Evolutionary conservation across 1,284 basidiomycete genomes (phyloP), one percentile per base, ranked within the genome.

Genomic region (Ceratobasidium sp.): DNA sequence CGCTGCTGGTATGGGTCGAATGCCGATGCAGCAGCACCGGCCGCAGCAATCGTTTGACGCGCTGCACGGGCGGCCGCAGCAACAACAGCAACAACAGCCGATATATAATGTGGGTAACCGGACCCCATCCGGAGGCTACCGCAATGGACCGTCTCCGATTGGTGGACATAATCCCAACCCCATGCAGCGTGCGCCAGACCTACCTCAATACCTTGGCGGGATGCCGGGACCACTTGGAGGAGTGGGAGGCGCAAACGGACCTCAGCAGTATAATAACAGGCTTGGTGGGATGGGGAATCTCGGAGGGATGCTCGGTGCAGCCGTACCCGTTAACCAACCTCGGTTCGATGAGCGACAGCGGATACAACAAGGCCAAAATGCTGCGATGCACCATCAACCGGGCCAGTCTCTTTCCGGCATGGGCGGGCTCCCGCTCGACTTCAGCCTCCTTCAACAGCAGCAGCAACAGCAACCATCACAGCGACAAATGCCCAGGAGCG

Each of bases 141-240:
- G 91, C 30, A 87, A 88, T 69, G 88, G 86, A 28, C 86, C 87
- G 9, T 91, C 89, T 30, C 89, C 90, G 1, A 82, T 85, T 63
- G 81, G 81, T 69, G 83, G 82, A 69, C 83, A 83, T 69, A 85
- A 82, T 75, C 79, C 83, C 75, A 78, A 21, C 81, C 81, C 67
- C 85, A 82, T 70, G 63, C 86, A 91, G 77, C 86, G 90, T 42
- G 54, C 54, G 30, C 66, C 66, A 46, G 66, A 70, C 25, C 56
- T 70, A 8, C 54, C 51, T 3, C 66, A 70, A 33, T 59, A 59
- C 28, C 30, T 70, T 46, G 44, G 56, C 21, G 66, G 66, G 23
- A 54, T 59, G 36, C 1, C 66, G n/a, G 54, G 54, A 12, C 42
- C 66, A 9, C 66, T 89, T 51, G 85, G 84, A 14, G 85, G 84